These are phyloP conservation scores for Phytophthora macrochlamydospora DNA, from an alignment of 352 stramenopile genomes.

Conservation along the genomic window DNA sequence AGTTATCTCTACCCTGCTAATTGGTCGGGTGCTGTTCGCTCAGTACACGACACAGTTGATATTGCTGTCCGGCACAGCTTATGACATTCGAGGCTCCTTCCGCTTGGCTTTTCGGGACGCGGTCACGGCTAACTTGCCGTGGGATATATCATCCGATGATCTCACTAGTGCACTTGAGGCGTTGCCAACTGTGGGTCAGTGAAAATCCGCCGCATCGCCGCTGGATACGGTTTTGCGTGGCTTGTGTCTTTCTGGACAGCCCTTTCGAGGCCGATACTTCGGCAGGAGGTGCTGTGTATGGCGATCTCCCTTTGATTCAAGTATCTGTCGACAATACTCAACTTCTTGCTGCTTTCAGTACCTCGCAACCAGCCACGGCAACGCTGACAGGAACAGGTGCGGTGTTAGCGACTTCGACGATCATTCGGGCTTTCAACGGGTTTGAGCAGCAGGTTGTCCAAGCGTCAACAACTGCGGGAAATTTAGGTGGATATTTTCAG, in stretches of 20 bases:
- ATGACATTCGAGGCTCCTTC: constrained; percentile 90
- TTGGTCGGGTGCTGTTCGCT: constrained; percentile 80
- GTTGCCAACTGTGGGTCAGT: constrained; percentile 87
- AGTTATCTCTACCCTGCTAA: constrained; percentile 30
- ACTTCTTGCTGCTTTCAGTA: constrained; percentile 58
- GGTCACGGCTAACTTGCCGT: constrained; percentile 70
- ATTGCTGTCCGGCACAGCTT: constrained; percentile 73
- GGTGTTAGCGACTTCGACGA: constrained; percentile 71
- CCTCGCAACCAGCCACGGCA: constrained; percentile 44
- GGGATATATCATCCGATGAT: constrained; percentile 78
- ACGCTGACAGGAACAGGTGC: constrained; percentile 81
- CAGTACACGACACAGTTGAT: constrained; percentile 90
- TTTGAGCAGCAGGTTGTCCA: constrained; percentile 92
- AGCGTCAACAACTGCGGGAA: constrained; percentile 62
- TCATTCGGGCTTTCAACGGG: constrained; percentile 90
- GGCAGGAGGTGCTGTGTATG: constrained; percentile 45
- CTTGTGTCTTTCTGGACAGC: constrained; percentile 76
- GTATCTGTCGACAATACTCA: constrained; percentile 76
- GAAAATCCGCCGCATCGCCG: constrained; percentile 67
- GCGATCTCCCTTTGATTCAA: constrained; percentile 57
- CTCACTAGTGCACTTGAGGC: constrained; percentile 80
- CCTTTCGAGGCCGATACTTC: constrained; percentile 40
- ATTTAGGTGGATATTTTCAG: constrained; percentile 86
- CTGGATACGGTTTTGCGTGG: constrained; percentile 83
- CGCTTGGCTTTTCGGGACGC: constrained; percentile 74